Percentiles rank a stretch among this genome's conserved stretches.
phyloP scores from a whole-genome alignment of 2,329 filamentous ascomycete genomes.

The Epichloe glyceriae region DNA sequence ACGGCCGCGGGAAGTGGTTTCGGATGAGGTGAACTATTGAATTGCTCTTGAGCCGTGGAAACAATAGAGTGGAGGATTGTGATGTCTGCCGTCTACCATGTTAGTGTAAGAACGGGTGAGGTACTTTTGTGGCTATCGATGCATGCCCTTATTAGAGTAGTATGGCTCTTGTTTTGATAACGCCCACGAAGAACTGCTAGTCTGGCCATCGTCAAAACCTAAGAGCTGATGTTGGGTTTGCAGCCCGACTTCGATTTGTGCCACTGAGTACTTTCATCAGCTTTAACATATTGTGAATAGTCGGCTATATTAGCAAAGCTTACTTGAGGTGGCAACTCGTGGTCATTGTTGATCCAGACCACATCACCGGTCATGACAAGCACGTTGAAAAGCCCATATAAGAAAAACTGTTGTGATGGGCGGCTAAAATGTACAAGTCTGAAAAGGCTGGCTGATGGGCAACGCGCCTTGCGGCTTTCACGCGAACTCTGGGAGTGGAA shows the following conservation, averaged over 20 bases:
- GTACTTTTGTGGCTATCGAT: background rate
- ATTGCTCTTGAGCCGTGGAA: conserved; percentile 52
- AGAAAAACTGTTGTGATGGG: background rate
- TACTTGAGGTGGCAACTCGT: conserved; percentile 1
- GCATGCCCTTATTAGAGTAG: conserved; percentile 48
- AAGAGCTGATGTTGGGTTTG: background rate
- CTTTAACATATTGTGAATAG: background rate
- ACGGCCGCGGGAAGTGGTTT: conserved; percentile 60
- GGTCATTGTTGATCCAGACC: background rate
- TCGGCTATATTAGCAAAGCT: background rate
- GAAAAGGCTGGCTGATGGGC: background rate
- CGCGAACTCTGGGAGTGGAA: background rate
- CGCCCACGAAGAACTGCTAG: background rate
- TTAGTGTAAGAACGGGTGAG: background rate
- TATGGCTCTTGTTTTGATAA: conserved; percentile 21
- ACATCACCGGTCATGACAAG: background rate
- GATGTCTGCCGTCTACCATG: conserved; percentile 48
- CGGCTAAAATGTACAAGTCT: too few relatives aligned
- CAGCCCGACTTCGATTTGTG: conserved; percentile 10
- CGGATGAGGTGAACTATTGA: conserved; percentile 41
- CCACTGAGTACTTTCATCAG: conserved; percentile 9
- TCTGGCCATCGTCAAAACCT: conserved; percentile 4
- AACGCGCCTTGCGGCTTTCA: background rate
- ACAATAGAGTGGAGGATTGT: conserved; percentile 67
- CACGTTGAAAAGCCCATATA: background rate